Percentiles rank a stretch among this genome's conserved stretches.
Conservation (phyloP, 2,329 filamentous ascomycete genomes). For the Penicillium janthinellum region DNA sequence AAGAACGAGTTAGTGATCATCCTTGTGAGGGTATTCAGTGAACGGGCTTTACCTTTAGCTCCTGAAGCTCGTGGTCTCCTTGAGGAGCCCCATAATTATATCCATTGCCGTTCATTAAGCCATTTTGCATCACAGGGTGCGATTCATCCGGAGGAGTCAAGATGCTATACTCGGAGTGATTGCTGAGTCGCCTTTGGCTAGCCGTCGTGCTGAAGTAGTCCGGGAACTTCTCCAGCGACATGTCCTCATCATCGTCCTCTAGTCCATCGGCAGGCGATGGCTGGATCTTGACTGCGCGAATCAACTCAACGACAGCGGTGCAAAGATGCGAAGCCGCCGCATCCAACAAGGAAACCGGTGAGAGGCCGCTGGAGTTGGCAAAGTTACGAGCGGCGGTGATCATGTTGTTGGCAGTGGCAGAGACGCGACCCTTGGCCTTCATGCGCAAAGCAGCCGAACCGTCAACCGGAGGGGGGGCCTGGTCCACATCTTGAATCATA, state of each 20-base stretch:
- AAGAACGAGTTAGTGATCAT: conserved; percentile 22
- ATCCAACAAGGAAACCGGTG: conserved; percentile 89
- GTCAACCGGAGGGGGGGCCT: conserved; percentile 59
- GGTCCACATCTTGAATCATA: conserved; percentile 76
- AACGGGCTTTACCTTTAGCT: conserved; percentile 57
- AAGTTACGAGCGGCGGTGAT: conserved; percentile 96
- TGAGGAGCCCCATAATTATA: conserved; percentile 46
- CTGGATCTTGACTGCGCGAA: conserved; percentile 81
- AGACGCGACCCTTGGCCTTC: conserved; percentile 78
- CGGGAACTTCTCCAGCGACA: conserved; percentile 66
- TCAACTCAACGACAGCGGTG: conserved; percentile 79
- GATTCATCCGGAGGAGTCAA: conserved; percentile 61
- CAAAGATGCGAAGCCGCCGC: conserved; percentile 90
- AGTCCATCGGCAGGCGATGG: conserved; percentile 73
- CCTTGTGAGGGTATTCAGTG: conserved; percentile 3
- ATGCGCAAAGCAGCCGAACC: conserved; percentile 61
- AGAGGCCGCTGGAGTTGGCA: conserved; percentile 76
- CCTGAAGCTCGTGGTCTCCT: conserved; percentile 56
- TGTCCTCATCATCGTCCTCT: conserved; percentile 69
- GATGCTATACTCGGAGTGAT: conserved; percentile 73
- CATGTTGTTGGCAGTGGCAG: conserved; percentile 91
- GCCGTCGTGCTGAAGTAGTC: conserved; percentile 67
- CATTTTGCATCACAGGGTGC: conserved; percentile 32
- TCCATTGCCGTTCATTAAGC: conserved; percentile 35
- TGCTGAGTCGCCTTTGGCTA: conserved; percentile 55